These are phyloP conservation scores for Quercus rubra DNA, from an alignment of 306 rosid species.

Conservation along the genomic window DNA sequence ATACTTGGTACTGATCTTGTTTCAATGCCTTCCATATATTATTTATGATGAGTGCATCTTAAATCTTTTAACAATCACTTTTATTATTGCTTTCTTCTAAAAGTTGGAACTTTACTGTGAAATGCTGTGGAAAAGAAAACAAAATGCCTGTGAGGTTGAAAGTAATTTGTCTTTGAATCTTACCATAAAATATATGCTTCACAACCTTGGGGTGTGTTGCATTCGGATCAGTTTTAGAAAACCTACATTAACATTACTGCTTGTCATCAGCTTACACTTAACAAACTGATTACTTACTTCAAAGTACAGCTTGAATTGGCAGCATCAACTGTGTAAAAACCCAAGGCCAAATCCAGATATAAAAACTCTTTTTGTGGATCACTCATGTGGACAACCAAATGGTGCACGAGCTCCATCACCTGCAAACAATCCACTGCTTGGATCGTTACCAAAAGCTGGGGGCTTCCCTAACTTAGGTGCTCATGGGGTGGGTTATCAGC, in stretches of 20 bases:
- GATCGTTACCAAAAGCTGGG: slow-evolving; percentile 87
- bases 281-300: slow-evolving; percentile 15
- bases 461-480: slow-evolving; percentile 96
- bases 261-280: background rate
- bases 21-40: background rate
- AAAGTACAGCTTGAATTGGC: slow-evolving; percentile 94
- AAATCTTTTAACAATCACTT: background rate
- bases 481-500: slow-evolving; percentile 71
- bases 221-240: background rate
- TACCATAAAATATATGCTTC: background rate
- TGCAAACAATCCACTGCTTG: slow-evolving; percentile 84
- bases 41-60: background rate
- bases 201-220: background rate
- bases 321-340: slow-evolving; percentile 95
- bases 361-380: slow-evolving; percentile 98
- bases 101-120: background rate
- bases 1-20: background rate
- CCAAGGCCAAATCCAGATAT: slow-evolving; percentile 99
- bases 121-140: background rate
- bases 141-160: background rate
- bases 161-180: background rate
- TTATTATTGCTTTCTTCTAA: background rate
- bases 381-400: slow-evolving; percentile 95
- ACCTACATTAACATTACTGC: background rate
- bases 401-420: slow-evolving; percentile 99